phyloP scores from a whole-genome alignment of 2,329 filamentous ascomycete species.

The Verticillium isaacii region DNA sequence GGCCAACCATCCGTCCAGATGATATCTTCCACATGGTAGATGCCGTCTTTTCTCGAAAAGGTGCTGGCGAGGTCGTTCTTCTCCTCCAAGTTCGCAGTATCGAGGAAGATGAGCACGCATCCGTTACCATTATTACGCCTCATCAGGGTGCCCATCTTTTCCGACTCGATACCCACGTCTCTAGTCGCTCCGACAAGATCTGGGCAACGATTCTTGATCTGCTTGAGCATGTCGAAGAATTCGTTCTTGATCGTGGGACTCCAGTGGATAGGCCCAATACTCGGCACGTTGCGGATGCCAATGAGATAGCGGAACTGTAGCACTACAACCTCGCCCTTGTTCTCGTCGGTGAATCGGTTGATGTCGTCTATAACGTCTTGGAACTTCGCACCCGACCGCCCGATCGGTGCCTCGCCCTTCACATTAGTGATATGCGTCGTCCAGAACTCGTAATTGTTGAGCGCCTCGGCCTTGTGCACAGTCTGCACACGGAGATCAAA shows the following conservation, averaged over 20 bases:
- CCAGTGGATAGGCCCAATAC: conserved; percentile 24
- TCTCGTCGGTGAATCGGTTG: conserved; percentile 37
- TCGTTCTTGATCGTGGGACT: conserved; percentile 30
- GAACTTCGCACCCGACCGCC: conserved; percentile 39
- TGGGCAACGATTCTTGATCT: conserved; percentile 34
- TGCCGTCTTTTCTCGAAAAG: conserved; percentile 21
- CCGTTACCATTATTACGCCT: conserved; percentile 24
- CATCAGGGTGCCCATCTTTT: conserved; percentile 22
- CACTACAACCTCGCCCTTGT: conserved; percentile 39
- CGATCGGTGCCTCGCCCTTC: conserved; percentile 28
- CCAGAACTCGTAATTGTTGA: conserved; percentile 27
- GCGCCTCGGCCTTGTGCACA: conserved; percentile 12
- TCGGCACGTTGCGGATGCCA: conserved; percentile 30
- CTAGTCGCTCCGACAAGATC: conserved; percentile 15
- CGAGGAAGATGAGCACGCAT: conserved; percentile 26
- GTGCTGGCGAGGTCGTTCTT: conserved; percentile 9
- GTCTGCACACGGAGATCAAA: conserved; percentile 41
- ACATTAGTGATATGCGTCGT: conserved; percentile 35
- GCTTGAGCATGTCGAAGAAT: conserved; percentile 35
- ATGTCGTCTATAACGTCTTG: conserved; percentile 36
- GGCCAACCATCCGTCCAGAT: conserved; percentile 24
- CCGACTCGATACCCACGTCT: conserved; percentile 12
- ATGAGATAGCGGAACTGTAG: conserved; percentile 37
- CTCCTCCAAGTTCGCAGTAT: conserved; percentile 14
- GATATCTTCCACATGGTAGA: conserved; percentile 21